Evolutionary conservation across 129 eudicot genomes (phyloP).

Genomic region (Rutidosis leptorrhynchoides): DNA sequence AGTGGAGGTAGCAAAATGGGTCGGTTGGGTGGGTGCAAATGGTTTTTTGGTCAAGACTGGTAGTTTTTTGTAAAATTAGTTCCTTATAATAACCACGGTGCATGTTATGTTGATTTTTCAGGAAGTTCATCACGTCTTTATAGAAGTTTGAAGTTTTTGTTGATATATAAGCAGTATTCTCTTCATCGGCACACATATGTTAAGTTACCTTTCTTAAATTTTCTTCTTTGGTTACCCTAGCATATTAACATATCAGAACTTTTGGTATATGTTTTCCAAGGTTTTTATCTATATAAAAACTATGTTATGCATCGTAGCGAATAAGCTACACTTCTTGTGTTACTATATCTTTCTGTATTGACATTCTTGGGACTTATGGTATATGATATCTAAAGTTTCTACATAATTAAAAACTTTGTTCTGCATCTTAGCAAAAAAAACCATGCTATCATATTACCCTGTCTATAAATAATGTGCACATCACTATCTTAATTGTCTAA

Average conservation of each 20-base stretch:
- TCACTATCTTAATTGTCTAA: constrained; percentile 1
- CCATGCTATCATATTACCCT: background rate
- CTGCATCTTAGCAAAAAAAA: constrained; percentile 13
- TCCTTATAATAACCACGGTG: background rate
- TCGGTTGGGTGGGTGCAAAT: background rate
- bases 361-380: constrained; percentile 20
- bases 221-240: background rate
- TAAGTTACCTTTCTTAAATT: background rate
- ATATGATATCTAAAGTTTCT: constrained; percentile 22
- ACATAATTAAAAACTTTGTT: constrained; percentile 26
- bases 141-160: constrained; percentile 37
- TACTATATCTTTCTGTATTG: constrained; percentile 3
- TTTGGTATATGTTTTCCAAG: background rate
- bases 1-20: background rate
- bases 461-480: background rate
- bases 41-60: background rate
- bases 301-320: background rate
- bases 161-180: constrained; percentile 26
- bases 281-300: background rate
- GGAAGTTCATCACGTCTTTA: constrained; percentile 44
- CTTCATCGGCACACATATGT: constrained; percentile 4
- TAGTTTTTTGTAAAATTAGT: background rate
- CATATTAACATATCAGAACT: background rate
- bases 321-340: constrained; percentile 8
- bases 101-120: constrained; percentile 32